Evolutionary conservation across 257 asterid species (phyloP).

Genomic region (Lycium barbarum): DNA sequence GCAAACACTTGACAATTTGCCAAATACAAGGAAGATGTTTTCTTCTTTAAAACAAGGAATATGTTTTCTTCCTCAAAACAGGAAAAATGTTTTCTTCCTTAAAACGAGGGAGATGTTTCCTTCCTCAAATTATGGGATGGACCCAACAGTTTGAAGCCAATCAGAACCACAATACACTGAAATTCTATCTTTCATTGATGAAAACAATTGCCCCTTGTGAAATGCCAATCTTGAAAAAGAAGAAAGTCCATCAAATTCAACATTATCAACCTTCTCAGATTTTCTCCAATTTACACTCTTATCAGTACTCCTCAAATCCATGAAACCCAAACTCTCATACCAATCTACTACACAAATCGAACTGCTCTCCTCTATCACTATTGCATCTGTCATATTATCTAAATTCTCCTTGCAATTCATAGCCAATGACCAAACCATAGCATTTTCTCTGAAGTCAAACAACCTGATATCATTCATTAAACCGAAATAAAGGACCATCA

Average conservation of each 20-base stretch:
- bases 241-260: slow-evolving; percentile 23
- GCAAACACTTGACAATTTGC: too few relatives aligned
- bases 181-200: slow-evolving; percentile 85
- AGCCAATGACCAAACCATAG: slow-evolving; percentile 65
- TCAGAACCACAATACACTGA: slow-evolving; percentile 89
- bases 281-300: slow-evolving; percentile 86
- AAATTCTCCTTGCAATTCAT: too few relatives aligned
- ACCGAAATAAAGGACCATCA: slow-evolving; percentile 69
- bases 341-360: slow-evolving; percentile 87
- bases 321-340: slow-evolving; percentile 86
- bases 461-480: slow-evolving; percentile 77
- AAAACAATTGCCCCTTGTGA: slow-evolving; percentile 78
- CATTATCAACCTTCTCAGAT: slow-evolving; percentile 32
- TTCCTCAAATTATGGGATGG: too few relatives aligned
- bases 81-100: too few relatives aligned
- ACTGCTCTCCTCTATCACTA: slow-evolving; percentile 75
- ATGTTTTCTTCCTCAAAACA: too few relatives aligned
- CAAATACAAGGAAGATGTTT: too few relatives aligned
- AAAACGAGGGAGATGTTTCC: too few relatives aligned
- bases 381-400: slow-evolving; percentile 61
- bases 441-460: slow-evolving; percentile 70
- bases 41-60: too few relatives aligned
- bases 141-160: slow-evolving; percentile 83
- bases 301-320: slow-evolving; percentile 69
- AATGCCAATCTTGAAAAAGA: slow-evolving; percentile 76